Percentiles rank a stretch among this genome's conserved stretches.
Conservation (phyloP, 2,329 filamentous ascomycete genomes). For the Phialophora tarda region DNA sequence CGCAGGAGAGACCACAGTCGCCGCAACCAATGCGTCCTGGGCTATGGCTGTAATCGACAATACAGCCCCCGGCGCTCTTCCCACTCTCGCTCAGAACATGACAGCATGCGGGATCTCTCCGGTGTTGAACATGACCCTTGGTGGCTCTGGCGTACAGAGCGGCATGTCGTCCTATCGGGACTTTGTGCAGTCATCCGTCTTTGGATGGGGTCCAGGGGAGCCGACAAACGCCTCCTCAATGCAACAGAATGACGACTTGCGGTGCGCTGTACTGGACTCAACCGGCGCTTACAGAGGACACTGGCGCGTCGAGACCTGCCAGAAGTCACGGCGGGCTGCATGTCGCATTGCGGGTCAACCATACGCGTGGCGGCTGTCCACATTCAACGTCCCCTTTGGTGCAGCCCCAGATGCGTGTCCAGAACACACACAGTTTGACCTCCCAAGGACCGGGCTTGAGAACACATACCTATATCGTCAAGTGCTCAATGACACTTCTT, state of each 20-base stretch:
- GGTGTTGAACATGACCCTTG: conserved; percentile 62
- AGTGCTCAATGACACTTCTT: conserved; percentile 42
- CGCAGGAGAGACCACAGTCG: conserved; percentile 49
- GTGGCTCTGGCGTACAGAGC: conserved; percentile 43
- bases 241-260: conserved; percentile 45
- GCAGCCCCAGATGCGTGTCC: conserved; percentile 57
- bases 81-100: conserved; percentile 47
- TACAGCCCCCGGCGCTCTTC: conserved; percentile 40
- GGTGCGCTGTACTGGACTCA: conserved; percentile 63
- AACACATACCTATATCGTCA: conserved; percentile 63
- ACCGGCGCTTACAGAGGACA: conserved; percentile 51
- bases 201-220: conserved; percentile 65
- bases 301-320: conserved; percentile 66
- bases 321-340: conserved; percentile 56
- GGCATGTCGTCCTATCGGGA: conserved; percentile 54
- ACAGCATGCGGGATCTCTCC: conserved; percentile 67
- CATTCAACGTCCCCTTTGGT: conserved; percentile 50
- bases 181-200: conserved; percentile 59
- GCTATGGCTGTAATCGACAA: conserved; percentile 45
- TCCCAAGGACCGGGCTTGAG: conserved; percentile 67
- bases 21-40: conserved; percentile 61
- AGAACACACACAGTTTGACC: conserved; percentile 56
- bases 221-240: conserved; percentile 55
- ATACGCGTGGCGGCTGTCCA: conserved; percentile 63
- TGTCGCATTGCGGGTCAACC: conserved; percentile 62